Base-by-base conservation (phyloP, 768 basidiomycete genomes). In the Gymnopilus junonius region DNA sequence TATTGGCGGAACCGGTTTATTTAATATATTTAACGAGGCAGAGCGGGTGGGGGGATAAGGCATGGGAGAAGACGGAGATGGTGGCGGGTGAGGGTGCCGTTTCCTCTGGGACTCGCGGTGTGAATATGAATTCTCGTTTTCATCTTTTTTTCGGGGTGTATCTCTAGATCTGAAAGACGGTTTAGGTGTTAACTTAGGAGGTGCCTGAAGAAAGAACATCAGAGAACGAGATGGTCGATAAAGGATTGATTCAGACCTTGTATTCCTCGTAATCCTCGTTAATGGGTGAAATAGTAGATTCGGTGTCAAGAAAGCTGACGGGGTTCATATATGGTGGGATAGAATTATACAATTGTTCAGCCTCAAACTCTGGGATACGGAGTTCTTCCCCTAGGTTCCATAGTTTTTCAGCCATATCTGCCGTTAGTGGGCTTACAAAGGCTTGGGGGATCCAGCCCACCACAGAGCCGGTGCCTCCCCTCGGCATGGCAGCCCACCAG, bases 371-470 rank as follows among this genome's bases (percentile, higher is more conserved):
- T 63, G 77, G 78, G 20, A 78, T 73, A 3, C 85, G 77, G 46
- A 82, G 70, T 63, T 82, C 80, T 70, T 78, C 77, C n/a, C 74
- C 74, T 4, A 82, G 76, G 45, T 76, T 76, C 57, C 74, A 74
- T 48, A 88, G 74, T 60, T 74, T 81, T 20, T 85, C 82, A 5
- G 82, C 77, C 76, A 85, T 83, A 35, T 84, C 81, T 31, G 79
- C 77, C 8, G 82, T 74, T 10, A 93, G 75, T 1, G 82, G 79
- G 54, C 77, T 78, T 5, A 94, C 89, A 73, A 85, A 93, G 1
- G 87, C 85, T 65, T 85, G 83, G 10, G 92, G 92, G 62, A 93
- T 87, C 92, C 92, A 93, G 48, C 92, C 90, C 32, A 91, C 80
- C 34, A 75, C 71, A 53, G 81, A 77, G 12, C 82, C 83, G 53